A percentile compares a stretch with the other conserved stretches of the same genome.
phyloP scores from a whole-genome alignment of 2,329 filamentous ascomycete genomes.

The Hypoxylon sp. region DNA sequence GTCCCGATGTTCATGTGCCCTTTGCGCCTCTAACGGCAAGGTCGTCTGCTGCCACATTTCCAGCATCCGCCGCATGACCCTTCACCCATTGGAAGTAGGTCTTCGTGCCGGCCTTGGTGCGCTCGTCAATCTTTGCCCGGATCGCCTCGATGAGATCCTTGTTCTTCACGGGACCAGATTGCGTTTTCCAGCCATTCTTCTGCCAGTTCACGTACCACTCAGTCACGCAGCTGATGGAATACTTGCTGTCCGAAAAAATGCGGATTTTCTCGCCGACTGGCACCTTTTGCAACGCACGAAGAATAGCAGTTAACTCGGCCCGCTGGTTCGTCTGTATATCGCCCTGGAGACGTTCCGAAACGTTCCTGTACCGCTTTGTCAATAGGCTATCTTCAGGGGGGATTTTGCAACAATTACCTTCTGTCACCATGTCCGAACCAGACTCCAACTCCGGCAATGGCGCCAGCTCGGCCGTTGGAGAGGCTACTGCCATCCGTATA shows the following conservation, averaged over 20 bases:
- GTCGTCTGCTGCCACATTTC: conserved; percentile 85
- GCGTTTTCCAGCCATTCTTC: conserved; percentile 82
- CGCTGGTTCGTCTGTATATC: conserved; percentile 91
- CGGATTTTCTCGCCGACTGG: conserved; percentile 77
- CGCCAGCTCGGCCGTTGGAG: conserved; percentile 70
- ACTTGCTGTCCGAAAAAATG: conserved; percentile 91
- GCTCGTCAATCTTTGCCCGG: conserved; percentile 77
- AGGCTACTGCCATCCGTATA: conserved; percentile 76
- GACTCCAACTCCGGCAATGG: conserved; percentile 73
- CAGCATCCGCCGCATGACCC: conserved; percentile 80
- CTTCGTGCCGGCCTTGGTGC: conserved; percentile 70
- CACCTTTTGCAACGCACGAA: conserved; percentile 84
- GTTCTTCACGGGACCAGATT: conserved; percentile 83
- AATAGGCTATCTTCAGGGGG: conserved; percentile 27
- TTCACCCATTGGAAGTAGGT: conserved; percentile 92
- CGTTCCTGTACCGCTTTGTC: conserved; percentile 61
- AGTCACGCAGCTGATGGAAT: conserved; percentile 90
- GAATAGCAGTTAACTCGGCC: conserved; percentile 91
- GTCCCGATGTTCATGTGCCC: conserved; percentile 19
- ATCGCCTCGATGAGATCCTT: conserved; percentile 85
- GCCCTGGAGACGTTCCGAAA: conserved; percentile 83
- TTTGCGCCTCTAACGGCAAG: conserved; percentile 79
- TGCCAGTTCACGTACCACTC: conserved; percentile 87
- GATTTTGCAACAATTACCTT: conserved; percentile 59
- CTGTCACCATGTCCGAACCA: conserved; percentile 72